Evolutionary conservation across 805 yeast species (phyloP).

Genomic region (Saccharomycopsis lassenensis): DNA sequence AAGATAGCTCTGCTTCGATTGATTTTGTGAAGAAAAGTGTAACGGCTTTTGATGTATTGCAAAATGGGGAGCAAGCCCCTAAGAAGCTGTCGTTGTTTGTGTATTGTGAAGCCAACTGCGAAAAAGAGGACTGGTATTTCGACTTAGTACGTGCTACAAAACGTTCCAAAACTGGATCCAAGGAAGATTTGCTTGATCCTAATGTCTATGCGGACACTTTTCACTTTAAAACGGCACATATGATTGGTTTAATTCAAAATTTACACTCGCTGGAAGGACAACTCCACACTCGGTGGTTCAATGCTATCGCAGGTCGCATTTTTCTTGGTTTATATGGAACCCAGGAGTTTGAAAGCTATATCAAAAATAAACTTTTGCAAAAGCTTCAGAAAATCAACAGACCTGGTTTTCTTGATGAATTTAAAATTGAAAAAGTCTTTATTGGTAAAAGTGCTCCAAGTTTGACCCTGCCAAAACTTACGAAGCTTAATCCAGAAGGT

Average conservation of each 20-base stretch:
- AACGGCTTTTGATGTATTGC: slow-evolving; percentile 18
- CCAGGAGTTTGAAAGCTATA: slow-evolving; percentile 43
- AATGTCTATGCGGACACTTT: slow-evolving; percentile 57
- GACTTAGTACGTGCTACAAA: slow-evolving; percentile 71
- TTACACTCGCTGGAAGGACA: slow-evolving; percentile 78
- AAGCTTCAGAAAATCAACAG: slow-evolving; percentile 70
- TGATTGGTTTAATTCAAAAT: slow-evolving; percentile 63
- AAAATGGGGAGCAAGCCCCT: slow-evolving; percentile 25
- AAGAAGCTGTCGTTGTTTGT: slow-evolving; percentile 38
- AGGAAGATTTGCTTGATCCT: slow-evolving; percentile 40
- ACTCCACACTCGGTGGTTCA: slow-evolving; percentile 78
- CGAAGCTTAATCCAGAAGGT: slow-evolving; percentile 73
- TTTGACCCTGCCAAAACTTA: slow-evolving; percentile 59
- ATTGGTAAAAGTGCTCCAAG: slow-evolving; percentile 78
- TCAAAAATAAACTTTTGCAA: slow-evolving; percentile 50
- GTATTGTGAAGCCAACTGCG: slow-evolving; percentile 66
- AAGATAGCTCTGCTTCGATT: slow-evolving; percentile 15
- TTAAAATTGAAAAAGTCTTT: slow-evolving; percentile 57
- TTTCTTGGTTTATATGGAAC: slow-evolving; percentile 73
- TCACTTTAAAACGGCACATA: slow-evolving; percentile 59
- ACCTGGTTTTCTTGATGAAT: slow-evolving; percentile 82
- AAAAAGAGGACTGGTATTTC: slow-evolving; percentile 92
- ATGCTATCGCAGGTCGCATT: slow-evolving; percentile 75
- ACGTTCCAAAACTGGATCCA: slow-evolving; percentile 20
- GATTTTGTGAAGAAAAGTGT: slow-evolving; percentile 13